Conservation (phyloP, 257 asterid species). For the Gynochthodes officinalis region DNA sequence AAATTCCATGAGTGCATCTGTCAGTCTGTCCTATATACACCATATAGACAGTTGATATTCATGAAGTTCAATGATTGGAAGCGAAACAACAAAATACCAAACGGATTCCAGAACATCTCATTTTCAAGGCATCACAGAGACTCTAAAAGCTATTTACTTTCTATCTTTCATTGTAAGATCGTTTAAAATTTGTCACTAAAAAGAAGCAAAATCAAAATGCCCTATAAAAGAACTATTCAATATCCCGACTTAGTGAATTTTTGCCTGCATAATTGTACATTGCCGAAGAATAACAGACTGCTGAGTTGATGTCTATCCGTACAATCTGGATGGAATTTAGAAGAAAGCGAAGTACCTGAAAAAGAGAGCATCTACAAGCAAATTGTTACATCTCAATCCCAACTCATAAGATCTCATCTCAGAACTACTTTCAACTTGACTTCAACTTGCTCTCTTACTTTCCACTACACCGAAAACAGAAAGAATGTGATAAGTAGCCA, state of each 20-base stretch:
- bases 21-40: not conserved
- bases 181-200: not conserved
- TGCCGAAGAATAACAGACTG: not conserved
- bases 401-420: conserved; percentile 42
- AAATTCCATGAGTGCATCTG: not conserved
- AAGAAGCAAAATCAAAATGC: not conserved
- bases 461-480: conserved; percentile 55
- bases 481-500: not conserved
- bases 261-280: not conserved
- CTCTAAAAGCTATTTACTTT: not conserved
- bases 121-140: not conserved
- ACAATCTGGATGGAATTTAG: not conserved
- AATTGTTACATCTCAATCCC: not conserved
- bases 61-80: not conserved
- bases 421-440: conserved; percentile 76
- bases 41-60: not conserved
- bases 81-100: not conserved
- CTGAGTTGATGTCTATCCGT: not conserved
- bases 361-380: not conserved
- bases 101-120: not conserved
- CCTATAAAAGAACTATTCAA: not conserved
- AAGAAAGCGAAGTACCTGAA: not conserved
- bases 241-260: not conserved
- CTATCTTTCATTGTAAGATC: not conserved
- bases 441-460: conserved; percentile 85